phyloP scores from a whole-genome alignment of 2,329 filamentous ascomycete genomes.

The Colletotrichum higginsianum region DNA sequence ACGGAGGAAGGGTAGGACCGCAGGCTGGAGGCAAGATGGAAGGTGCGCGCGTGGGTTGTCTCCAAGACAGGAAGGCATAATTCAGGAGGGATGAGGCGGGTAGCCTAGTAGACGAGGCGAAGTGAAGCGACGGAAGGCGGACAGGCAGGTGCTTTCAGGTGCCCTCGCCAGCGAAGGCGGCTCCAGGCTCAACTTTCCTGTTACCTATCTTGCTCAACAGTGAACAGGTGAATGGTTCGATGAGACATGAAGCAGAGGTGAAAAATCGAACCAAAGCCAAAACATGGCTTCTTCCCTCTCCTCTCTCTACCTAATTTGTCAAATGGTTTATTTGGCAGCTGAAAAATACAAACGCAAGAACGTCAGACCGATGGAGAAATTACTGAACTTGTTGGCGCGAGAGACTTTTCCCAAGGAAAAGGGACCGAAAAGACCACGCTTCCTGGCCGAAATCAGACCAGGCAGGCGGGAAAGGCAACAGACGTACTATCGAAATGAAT shows the following conservation, averaged over 20 bases:
- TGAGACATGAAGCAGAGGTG: not conserved
- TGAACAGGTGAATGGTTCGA: not conserved
- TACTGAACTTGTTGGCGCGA: not conserved
- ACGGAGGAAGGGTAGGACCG: not conserved
- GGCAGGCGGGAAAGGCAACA: not conserved
- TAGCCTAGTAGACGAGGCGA: not conserved
- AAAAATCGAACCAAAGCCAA: too few relatives aligned
- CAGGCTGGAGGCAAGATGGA: constrained; percentile 1
- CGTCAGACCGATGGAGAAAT: too few relatives aligned
- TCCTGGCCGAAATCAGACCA: not conserved
- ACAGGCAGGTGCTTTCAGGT: not conserved
- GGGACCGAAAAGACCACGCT: not conserved
- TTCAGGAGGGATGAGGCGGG: not conserved
- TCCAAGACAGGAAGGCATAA: not conserved
- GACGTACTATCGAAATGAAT: not conserved
- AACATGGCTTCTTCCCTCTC: not conserved
- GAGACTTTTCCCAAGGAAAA: not conserved
- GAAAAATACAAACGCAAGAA: not conserved
- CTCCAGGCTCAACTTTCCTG: not conserved
- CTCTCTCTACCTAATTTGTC: not conserved
- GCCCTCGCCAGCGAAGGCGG: not conserved
- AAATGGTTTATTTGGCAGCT: too few relatives aligned
- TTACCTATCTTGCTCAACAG: not conserved
- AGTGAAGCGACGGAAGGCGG: not conserved
- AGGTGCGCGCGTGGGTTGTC: not conserved